A percentile compares a stretch with the other conserved stretches of the same genome.
Conservation (phyloP, 1,284 basidiomycete species). For the Malassezia restricta region DNA sequence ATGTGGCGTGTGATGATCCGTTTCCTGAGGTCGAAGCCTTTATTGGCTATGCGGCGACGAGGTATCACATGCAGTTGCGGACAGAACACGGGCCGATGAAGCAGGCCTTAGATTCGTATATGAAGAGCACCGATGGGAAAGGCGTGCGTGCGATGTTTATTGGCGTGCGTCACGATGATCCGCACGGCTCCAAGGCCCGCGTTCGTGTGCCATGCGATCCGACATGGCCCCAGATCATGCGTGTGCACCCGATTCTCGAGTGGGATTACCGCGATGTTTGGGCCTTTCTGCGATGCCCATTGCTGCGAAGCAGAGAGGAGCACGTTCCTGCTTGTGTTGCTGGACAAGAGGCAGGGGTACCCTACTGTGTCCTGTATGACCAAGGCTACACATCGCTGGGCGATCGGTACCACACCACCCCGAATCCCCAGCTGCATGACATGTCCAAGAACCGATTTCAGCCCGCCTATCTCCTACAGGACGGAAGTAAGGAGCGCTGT, state of each 20-base stretch:
- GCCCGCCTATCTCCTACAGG: slow-evolving; percentile 67
- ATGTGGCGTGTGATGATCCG: slow-evolving; percentile 79
- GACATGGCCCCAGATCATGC: slow-evolving; percentile 76
- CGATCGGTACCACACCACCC: slow-evolving; percentile 83
- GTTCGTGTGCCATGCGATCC: slow-evolving; percentile 26
- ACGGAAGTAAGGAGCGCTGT: slow-evolving; percentile 62
- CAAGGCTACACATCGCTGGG: slow-evolving; percentile 92
- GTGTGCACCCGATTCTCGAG: slow-evolving; percentile 89
- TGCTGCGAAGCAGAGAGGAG: slow-evolving; percentile 50
- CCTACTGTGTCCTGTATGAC: slow-evolving; percentile 79
- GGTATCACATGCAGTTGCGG: slow-evolving; percentile 71
- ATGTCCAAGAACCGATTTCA: slow-evolving; percentile 47
- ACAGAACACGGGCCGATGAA: slow-evolving; percentile 71
- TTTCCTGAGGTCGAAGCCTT: slow-evolving; percentile 75
- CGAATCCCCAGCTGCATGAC: slow-evolving; percentile 64
- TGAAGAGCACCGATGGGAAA: slow-evolving; percentile 47
- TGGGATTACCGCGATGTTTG: slow-evolving; percentile 86
- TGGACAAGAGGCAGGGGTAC: slow-evolving; percentile 28
- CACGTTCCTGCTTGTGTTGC: slow-evolving; percentile 10
- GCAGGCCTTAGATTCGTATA: slow-evolving; percentile 62
- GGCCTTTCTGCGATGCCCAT: slow-evolving; percentile 64
- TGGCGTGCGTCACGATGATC: slow-evolving; percentile 75
- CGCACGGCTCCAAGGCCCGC: slow-evolving; percentile 56
- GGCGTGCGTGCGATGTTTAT: slow-evolving; percentile 66
- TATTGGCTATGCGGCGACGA: slow-evolving; percentile 54